Evolutionary conservation across 306 rosid genomes (phyloP), one percentile per base, ranked within the genome.

Genomic region (Calophaca sinica): DNA sequence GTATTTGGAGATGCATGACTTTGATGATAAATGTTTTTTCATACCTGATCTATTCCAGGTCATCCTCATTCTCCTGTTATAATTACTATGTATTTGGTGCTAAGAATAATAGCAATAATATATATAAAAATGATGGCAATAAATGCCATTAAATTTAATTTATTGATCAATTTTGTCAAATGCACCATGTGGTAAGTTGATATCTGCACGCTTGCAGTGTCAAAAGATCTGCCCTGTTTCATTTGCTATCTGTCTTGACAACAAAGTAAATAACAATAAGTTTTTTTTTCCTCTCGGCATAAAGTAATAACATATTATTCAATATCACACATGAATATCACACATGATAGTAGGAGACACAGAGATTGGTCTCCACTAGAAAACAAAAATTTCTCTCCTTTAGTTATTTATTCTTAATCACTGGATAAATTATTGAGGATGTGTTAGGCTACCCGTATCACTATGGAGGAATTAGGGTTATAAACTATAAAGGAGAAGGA

Each of bases 11-110:
- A 78, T 70, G 33, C 80, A 31, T 61, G 46, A 72, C 53, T 76
- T 76, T 44, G 39, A 71, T 66, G 72, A 78, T 79, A 77, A 83
- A 77, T 79, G 81, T 73, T 81, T 70, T 53, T 74, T 60, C 53
- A 61, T 81, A 64, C 76, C 57, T 68, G 77, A 54, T 73, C 41
- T 15, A 69, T 78, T 15, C 69, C 51, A 29, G 63, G 71, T 70
- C 12, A 39, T 80, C 73, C 73, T 71, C 71, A 45, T 12, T 4
- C 33, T 53, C 29, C 49, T 42, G 57, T 66, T 48, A 15, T 69
- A 50, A 4, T 70, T 41, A 31, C 70, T 50, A n/a, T 77, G 67
- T 58, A 80, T 72, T 52, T 62, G 45, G 67, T 38, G 81, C 76
- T 6, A 57, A 7, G 50, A 69, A 62, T 71, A 75, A 62, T 1